Evolutionary conservation across 352 stramenopile species (phyloP), one percentile per base, ranked within the genome.

Genomic region (Phytophthora megakarya): DNA sequence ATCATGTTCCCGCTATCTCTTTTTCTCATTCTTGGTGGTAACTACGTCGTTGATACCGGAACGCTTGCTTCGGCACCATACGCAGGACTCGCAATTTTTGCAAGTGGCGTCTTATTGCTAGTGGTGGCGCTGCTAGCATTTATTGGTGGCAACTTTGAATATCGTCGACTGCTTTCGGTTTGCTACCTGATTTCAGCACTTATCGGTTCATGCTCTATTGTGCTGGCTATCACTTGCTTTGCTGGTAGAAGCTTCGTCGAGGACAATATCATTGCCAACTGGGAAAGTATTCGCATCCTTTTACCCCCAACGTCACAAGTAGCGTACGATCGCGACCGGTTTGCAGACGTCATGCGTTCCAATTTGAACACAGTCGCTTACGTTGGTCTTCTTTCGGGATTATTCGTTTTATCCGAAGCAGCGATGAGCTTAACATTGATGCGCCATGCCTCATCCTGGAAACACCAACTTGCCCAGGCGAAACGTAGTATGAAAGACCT

Each of bases 11-110:
- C 81, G 22, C 75, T 93, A 25, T 84, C 82, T 15, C 51, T 90
- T 3, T 86, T 91, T 50, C 73, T 93, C 21, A 70, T 91, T 47
- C 51, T 89, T 9, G 80, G 82, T 12, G 84, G 81, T 0, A 85
- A 91, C 53, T 93, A 91, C 57, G 78, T 93, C 48, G 82, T 85
- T 23, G 80, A 89, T 55, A 85, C 75, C 7, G 76, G 69, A n/a
- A 89, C 73, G 2, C 64, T 91, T 3, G 72, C 73, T 5, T 88
- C 84, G 7, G 76, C 82, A 11, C 84, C 84, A 7, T 91, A 86
- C 61, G 86, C 82, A n/a, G 78, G 82, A 26, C 83, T 93, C 48
- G 72, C 86, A 25, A 74, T 90, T 33, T 93, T 91, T 55, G 54
- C 68, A 10, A 73, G 73, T 30, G 84, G 84, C 0, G 37, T 80